Percentiles rank a stretch among this genome's conserved stretches.
These are phyloP conservation scores for Teratosphaeria epicoccoides DNA, from an alignment of 2,329 filamentous ascomycete species.

Conservation along the genomic window DNA sequence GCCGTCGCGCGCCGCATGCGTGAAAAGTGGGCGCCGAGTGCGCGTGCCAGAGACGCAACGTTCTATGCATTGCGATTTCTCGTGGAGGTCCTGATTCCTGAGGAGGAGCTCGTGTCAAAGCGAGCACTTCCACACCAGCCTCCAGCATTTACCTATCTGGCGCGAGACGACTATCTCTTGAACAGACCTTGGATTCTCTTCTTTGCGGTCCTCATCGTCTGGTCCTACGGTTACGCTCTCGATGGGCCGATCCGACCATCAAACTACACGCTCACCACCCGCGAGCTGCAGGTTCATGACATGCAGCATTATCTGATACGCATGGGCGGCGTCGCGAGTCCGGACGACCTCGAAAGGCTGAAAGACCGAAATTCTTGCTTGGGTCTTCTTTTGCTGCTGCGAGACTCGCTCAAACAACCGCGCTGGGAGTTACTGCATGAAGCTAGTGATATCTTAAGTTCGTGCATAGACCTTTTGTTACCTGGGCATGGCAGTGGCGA, in stretches of 20 bases:
- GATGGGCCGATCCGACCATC: slow-evolving; percentile 53
- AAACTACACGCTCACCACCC: slow-evolving; percentile 42
- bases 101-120: slow-evolving; percentile 30
- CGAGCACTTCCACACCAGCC: slow-evolving; percentile 17
- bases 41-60: slow-evolving; percentile 77
- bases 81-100: slow-evolving; percentile 65
- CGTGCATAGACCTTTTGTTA: slow-evolving; percentile 59
- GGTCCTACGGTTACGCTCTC: slow-evolving; percentile 86
- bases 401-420: slow-evolving; percentile 69
- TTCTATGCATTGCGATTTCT: slow-evolving; percentile 89
- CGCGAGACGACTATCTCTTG: slow-evolving; percentile 76
- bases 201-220: slow-evolving; percentile 82
- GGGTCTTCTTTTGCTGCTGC: slow-evolving; percentile 69
- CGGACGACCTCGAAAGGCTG: slow-evolving; percentile 64
- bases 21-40: slow-evolving; percentile 78
- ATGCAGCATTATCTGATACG: slow-evolving; percentile 70
- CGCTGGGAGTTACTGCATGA: slow-evolving; percentile 89
- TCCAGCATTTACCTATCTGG: slow-evolving; percentile 52
- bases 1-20: slow-evolving; percentile 75
- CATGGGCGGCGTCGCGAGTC: slow-evolving; percentile 60
- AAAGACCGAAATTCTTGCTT: slow-evolving; percentile 73
- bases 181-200: slow-evolving; percentile 95
- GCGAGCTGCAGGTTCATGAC: slow-evolving; percentile 58
- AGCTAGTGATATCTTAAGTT: slow-evolving; percentile 66
- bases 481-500: slow-evolving; percentile 11